Evolutionary conservation across 768 basidiomycete genomes (phyloP).

Genomic region (Filobasidium floriforme): DNA sequence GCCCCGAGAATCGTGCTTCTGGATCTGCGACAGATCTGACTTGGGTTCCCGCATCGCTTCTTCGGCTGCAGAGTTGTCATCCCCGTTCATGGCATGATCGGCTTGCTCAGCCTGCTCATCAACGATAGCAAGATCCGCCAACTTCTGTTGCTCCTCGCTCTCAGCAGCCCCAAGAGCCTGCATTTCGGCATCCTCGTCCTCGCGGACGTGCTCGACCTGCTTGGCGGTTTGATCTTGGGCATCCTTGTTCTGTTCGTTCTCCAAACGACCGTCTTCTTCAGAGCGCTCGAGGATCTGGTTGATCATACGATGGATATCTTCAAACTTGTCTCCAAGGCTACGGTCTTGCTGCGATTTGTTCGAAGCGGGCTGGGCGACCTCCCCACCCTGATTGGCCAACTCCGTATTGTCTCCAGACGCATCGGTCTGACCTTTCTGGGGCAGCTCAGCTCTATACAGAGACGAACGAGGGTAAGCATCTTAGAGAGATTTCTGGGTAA

Average conservation of each 20-base stretch:
- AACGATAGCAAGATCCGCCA: conserved; percentile 69
- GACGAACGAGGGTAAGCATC: not conserved
- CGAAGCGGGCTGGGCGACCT: conserved; percentile 41
- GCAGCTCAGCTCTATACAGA: not conserved
- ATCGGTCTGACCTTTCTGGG: not conserved
- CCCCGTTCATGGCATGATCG: conserved; percentile 31
- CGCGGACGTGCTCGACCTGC: conserved; percentile 65
- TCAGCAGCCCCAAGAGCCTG: conserved; percentile 83
- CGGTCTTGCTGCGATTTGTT: conserved; percentile 56
- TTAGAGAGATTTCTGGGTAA: not conserved
- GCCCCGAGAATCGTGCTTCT: conserved; percentile 14
- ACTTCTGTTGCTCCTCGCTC: conserved; percentile 71
- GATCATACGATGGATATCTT: conserved; percentile 73
- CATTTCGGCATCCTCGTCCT: conserved; percentile 53
- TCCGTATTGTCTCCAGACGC: conserved; percentile 3
- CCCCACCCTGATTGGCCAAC: conserved; percentile 14
- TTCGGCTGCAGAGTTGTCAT: conserved; percentile 24
- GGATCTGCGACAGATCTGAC: conserved; percentile 11
- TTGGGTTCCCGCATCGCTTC: conserved; percentile 20
- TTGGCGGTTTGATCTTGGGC: conserved; percentile 29
- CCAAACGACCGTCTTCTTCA: conserved; percentile 43
- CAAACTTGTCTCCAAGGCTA: conserved; percentile 71
- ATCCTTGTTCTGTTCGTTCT: conserved; percentile 42
- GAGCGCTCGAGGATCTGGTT: conserved; percentile 58
- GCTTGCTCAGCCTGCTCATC: conserved; percentile 51